Percentiles rank a stretch among this genome's conserved stretches.
Evolutionary conservation across 2,329 filamentous ascomycete genomes (phyloP).

Genomic region (Arachnomyces sp.): DNA sequence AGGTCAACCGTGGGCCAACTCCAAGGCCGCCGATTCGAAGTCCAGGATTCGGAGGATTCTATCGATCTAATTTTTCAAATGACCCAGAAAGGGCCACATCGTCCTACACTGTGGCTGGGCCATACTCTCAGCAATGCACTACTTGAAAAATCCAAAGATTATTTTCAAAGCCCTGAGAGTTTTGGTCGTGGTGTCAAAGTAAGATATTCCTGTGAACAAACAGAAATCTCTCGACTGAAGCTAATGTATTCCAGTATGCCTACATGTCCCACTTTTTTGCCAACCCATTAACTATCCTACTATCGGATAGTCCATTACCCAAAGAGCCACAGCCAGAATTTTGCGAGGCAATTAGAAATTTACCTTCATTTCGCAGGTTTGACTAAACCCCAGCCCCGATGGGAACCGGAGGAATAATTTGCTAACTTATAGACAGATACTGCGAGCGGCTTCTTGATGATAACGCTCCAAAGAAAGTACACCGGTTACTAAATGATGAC

Average conservation of each 20-base stretch:
- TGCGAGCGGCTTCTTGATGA: constrained; percentile 36
- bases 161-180: constrained; percentile 50
- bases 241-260: constrained; percentile 39
- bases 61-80: constrained; percentile 33
- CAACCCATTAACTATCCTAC: constrained; percentile 47
- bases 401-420: neutral
- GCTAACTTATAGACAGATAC: constrained; percentile 23
- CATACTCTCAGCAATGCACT: constrained; percentile 43
- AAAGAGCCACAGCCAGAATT: constrained; percentile 32
- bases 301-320: constrained; percentile 23
- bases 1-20: constrained; percentile 45
- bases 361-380: constrained; percentile 48
- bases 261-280: constrained; percentile 59
- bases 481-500: constrained; percentile 44
- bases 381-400: constrained; percentile 3
- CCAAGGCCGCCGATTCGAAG: constrained; percentile 48
- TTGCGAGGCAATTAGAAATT: constrained; percentile 48
- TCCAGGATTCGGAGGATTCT: constrained; percentile 40
- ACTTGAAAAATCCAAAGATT: constrained; percentile 50
- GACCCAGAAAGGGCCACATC: constrained; percentile 25
- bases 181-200: constrained; percentile 47
- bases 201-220: constrained; percentile 5
- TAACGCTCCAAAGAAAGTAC: constrained; percentile 27
- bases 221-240: constrained; percentile 15
- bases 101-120: constrained; percentile 43